A percentile compares a stretch with the other conserved stretches of the same genome.
Conservation (phyloP, 768 basidiomycete genomes). For the Tricholoma hemisulphureum region DNA sequence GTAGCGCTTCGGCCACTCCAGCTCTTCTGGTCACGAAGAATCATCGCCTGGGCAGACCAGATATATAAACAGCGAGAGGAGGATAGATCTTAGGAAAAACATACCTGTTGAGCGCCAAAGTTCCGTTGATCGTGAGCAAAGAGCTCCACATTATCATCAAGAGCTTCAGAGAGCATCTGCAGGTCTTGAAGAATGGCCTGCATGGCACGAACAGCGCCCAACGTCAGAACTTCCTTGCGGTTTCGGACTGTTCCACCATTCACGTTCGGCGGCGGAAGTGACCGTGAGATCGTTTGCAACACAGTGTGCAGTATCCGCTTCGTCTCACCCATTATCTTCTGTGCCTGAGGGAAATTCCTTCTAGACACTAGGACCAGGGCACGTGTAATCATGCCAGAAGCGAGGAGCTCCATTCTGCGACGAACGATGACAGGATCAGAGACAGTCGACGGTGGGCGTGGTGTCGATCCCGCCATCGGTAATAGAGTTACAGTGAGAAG, state of each 20-base stretch:
- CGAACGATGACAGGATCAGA: conserved; percentile 91
- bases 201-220: conserved; percentile 76
- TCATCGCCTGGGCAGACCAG: conserved; percentile 70
- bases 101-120: conserved; percentile 94
- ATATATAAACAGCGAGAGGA: not conserved
- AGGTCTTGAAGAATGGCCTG: conserved; percentile 85
- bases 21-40: conserved; percentile 91
- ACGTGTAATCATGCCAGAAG: conserved; percentile 96
- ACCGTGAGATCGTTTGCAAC: conserved; percentile 76
- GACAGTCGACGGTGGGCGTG: conserved; percentile 44
- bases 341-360: conserved; percentile 87
- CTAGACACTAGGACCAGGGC: conserved; percentile 89
- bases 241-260: conserved; percentile 58
- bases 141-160: conserved; percentile 86
- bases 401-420: conserved; percentile 92
- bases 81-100: conserved; percentile 16
- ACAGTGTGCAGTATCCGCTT: conserved; percentile 91
- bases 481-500: conserved; percentile 92
- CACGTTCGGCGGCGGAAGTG: conserved; percentile 56
- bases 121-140: conserved; percentile 95
- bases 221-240: conserved; percentile 72
- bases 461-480: conserved; percentile 45
- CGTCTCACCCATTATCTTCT: conserved; percentile 87
- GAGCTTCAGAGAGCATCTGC: conserved; percentile 79
- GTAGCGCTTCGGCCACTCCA: conserved; percentile 92